These are phyloP conservation scores for Collybiopsis luxurians DNA, from an alignment of 768 basidiomycete species.

Conservation along the genomic window DNA sequence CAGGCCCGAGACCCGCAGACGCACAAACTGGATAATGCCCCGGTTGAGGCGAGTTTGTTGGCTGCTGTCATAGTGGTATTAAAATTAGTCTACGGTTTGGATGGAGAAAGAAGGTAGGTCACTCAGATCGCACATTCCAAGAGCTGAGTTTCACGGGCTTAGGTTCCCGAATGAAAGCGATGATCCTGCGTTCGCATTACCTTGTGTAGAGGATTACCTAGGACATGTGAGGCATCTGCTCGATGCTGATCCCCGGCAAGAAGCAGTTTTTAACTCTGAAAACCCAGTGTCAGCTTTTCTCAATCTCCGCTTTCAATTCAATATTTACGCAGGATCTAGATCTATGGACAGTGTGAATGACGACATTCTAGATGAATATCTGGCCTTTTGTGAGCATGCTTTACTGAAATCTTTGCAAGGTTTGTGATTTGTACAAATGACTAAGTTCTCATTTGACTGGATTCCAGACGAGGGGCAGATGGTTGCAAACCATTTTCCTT, in stretches of 20 bases:
- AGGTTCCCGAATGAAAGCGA: conserved; percentile 42
- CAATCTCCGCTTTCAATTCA: conserved; percentile 1
- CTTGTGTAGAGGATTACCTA: conserved; percentile 48
- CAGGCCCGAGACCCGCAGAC: conserved; percentile 37
- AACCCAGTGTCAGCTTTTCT: conserved; percentile 41
- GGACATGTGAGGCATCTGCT: conserved; percentile 34
- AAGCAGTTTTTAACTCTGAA: conserved; percentile 40
- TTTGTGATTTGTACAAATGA: conserved; percentile 13
- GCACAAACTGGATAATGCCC: conserved; percentile 60
- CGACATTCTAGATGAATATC: conserved; percentile 57
- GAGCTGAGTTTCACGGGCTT: conserved; percentile 13
- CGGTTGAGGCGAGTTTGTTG: conserved; percentile 64
- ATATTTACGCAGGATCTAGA: conserved; percentile 32
- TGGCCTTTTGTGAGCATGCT: conserved; percentile 61
- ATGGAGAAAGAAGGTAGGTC: conserved; percentile 59
- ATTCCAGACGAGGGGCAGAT: conserved; percentile 28
- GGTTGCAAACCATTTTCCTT: conserved; percentile 40
- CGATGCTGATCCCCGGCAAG: conserved; percentile 27
- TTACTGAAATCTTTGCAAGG: conserved; percentile 31
- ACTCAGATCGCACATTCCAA: conserved; percentile 1
- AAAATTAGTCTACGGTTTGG: conserved; percentile 85
- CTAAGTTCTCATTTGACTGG: no score
- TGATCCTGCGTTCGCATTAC: conserved; percentile 65
- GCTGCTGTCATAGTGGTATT: conserved; percentile 65
- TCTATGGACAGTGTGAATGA: conserved; percentile 50